A percentile compares a stretch with the other conserved stretches of the same genome.
Evolutionary conservation across 2,329 filamentous ascomycete species (phyloP).

Genomic region (Epichloe gansuensis): DNA sequence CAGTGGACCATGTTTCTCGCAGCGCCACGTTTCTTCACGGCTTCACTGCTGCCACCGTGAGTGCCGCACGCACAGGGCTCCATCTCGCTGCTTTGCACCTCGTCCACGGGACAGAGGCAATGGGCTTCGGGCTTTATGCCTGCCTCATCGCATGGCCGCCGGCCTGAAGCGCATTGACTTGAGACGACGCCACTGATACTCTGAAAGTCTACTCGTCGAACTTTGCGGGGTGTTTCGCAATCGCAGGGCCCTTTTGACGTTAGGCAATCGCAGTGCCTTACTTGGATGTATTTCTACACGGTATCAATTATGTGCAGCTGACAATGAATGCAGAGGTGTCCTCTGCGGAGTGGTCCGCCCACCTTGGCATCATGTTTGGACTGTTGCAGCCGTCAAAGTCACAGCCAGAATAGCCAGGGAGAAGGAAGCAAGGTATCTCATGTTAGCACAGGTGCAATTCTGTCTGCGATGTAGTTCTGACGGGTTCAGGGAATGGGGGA

Average conservation of each 20-base stretch:
- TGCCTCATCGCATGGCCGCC: no score
- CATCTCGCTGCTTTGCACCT: not conserved
- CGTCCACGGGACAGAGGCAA: not conserved
- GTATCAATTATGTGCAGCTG: not conserved
- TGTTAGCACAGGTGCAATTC: not conserved
- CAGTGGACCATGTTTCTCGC: not conserved
- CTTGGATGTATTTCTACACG: not conserved
- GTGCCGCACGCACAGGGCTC: not conserved
- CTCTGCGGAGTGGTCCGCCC: not conserved
- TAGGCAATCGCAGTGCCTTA: not conserved
- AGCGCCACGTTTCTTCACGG: not conserved
- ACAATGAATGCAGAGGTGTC: not conserved
- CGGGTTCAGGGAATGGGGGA: no score
- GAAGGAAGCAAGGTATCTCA: not conserved
- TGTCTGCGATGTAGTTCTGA: not conserved
- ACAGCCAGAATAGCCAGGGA: not conserved
- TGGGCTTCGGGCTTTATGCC: not conserved
- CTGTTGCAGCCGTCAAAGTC: not conserved
- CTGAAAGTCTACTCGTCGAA: not conserved
- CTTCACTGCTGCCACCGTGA: not conserved
- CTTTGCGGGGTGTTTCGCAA: not conserved
- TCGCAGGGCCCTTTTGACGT: not conserved
- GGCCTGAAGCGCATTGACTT: no score
- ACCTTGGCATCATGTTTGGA: not conserved
- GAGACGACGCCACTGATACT: not conserved